Base-by-base conservation (phyloP, 192 early-diverging fungal genomes). In the Coemansia sp. region DNA sequence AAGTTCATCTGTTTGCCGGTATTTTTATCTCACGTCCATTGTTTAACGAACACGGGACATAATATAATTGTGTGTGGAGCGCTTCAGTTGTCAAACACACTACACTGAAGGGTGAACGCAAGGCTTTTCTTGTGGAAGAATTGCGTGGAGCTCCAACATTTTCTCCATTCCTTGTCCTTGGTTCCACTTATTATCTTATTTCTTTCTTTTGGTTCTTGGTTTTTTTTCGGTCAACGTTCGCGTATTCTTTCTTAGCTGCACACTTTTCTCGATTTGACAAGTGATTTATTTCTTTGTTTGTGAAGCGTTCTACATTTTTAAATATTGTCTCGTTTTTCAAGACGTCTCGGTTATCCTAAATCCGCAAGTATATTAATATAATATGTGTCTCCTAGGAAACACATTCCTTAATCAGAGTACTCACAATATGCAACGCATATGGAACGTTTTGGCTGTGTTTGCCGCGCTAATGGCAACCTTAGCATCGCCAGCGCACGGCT, bases 401-500 rank as follows among this genome's bases (percentile, higher is more conserved):
- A 25, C 49, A 9, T 20, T 20, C 23, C 23, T 25, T 52, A 52
- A 52, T 52, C 23, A 48, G 4, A 19, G 8, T 48, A 17, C 19
- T 29, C 5, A 5, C 19, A 25, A 52, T 15, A 52, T 52, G 49
- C 49, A 5, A 4, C 25, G 9, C 5, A 52, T 10, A 9, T 25
- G 49, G 49, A 22, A 52, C 49, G 49, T 10, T 52, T 9, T 52
- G 22, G 22, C 49, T 1, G 49, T 20, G 49, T 25, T 55, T 36
- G 43, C 43, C 13, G 53, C 60, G 14, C 48, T 9, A 17, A 29
- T 56, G 11, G 54, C 40, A 25, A 52, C 43, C 14, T 20, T 55
- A 17, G 45, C 64, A 13, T 49, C 57, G 9, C 62, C 58, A 13
- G 65, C 23, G 5, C 32, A 48, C 9, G 62, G 65, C 20, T 23